Base-by-base conservation (phyloP, 2,329 filamentous ascomycete species). In the Ustilaginoidea virens region DNA sequence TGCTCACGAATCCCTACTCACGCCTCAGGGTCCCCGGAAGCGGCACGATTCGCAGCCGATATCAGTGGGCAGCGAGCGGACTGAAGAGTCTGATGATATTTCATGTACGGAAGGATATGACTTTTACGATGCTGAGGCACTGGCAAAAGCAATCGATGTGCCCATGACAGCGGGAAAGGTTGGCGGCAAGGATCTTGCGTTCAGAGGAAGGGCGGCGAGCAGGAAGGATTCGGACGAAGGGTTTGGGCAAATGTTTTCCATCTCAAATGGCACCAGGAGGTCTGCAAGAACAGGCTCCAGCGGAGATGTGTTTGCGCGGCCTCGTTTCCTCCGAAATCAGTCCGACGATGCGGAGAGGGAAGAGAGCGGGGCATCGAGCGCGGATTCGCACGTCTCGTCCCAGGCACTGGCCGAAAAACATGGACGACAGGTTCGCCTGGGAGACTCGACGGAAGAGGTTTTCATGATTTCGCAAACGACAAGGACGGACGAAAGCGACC, bases 71-170 rank as follows among this genome's bases (percentile, higher is more conserved):
- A 69, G 65, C 41, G 58, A 64, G 18, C 58, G 60, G 23, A 69
- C 61, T 39, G 58, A 55, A 24, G 38, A 41, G 22, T 58, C 60
- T 5, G 58, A 63, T 5, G 55, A 63, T 14, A 39, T 51, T n/a
- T 66, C 63, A 9, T 64, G 56, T 41, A 68, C 63, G 2, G 70
- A 74, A 37, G 71, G 71, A 1, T 75, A 76, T 39, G 71, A 76
- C 45, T 76, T 76, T 41, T 75, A 75, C 42, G 72, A 70, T 39
- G 52, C 69, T 17, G 69, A 70, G n/a, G 62, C 56, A 17, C 47
- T 65, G 31, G 51, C 52, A 27, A 54, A 54, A 25, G 65, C 63
- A 5, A 64, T 72, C 26, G 65, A 73, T 34, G 62, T 71, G 28
- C 65, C 61, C 7, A 39, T 46, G 7, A 44, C 58, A 5, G 55